Evolutionary conservation across 2,329 filamentous ascomycete genomes (phyloP).

Genomic region (Colletotrichum navitas): DNA sequence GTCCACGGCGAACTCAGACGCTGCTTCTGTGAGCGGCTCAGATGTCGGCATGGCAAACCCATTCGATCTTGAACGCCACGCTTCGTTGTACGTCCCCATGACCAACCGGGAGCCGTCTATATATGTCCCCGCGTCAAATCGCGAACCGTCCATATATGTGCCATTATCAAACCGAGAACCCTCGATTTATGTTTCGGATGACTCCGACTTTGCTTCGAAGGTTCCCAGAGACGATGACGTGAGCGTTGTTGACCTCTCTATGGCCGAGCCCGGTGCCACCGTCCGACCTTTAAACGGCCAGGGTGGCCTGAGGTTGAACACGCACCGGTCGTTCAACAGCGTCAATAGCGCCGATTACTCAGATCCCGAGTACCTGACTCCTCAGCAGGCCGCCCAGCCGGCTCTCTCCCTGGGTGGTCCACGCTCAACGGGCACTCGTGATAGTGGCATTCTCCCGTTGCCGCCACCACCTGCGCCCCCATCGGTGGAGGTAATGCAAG

Average conservation of each 20-base stretch:
- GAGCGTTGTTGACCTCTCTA: conserved; percentile 50
- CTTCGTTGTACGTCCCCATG: conserved; percentile 64
- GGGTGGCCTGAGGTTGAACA: conserved; percentile 35
- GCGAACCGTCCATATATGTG: conserved; percentile 72
- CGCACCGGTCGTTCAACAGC: conserved; percentile 41
- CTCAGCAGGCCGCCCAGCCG: conserved; percentile 49
- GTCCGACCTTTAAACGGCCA: conserved; percentile 28
- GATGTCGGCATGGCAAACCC: conserved; percentile 68
- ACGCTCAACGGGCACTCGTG: conserved; percentile 18
- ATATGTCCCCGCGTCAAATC: conserved; percentile 62
- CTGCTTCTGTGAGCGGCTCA: conserved; percentile 67
- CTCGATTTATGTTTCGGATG: conserved; percentile 72
- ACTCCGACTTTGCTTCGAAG: conserved; percentile 62
- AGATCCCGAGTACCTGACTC: conserved; percentile 44
- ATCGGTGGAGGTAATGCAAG: conserved; percentile 66
- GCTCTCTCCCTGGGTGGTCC: conserved; percentile 42
- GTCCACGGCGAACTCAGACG: conserved; percentile 72
- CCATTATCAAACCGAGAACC: conserved; percentile 63
- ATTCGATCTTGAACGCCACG: conserved; percentile 74
- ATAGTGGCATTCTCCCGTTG: conserved; percentile 43
- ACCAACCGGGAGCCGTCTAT: conserved; percentile 68
- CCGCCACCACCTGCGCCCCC: conserved; percentile 61
- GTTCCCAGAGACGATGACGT: conserved; percentile 46
- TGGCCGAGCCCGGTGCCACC: conserved; percentile 43
- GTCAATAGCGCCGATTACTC: conserved; percentile 43